Evolutionary conservation across 257 asterid species (phyloP).

Genomic region (Salvia splendens): DNA sequence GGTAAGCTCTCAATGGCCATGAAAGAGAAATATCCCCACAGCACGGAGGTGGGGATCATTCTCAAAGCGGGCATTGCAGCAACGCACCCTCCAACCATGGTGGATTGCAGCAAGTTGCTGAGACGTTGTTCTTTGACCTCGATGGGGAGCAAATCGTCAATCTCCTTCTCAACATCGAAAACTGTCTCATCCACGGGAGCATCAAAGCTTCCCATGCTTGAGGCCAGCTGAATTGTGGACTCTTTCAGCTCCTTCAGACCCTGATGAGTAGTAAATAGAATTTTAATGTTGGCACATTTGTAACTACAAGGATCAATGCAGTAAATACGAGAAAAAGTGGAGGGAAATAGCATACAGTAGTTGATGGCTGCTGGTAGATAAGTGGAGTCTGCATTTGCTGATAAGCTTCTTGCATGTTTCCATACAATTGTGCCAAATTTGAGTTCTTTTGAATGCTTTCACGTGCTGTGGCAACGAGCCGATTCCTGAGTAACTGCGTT

Average conservation of each 20-base stretch:
- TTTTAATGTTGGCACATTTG: background rate
- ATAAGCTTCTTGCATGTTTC: constrained; percentile 91
- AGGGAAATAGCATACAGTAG: constrained; percentile 44
- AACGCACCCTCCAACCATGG: constrained; percentile 80
- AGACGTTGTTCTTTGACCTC: constrained; percentile 91
- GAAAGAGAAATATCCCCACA: constrained; percentile 92
- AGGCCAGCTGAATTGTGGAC: constrained; percentile 70
- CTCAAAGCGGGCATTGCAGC: constrained; percentile 85
- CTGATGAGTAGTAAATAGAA: constrained; percentile 34
- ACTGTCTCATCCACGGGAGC: constrained; percentile 80
- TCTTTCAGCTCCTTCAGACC: constrained; percentile 87
- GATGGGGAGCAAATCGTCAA: constrained; percentile 76
- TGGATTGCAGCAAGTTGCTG: constrained; percentile 77
- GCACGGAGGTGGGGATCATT: constrained; percentile 90
- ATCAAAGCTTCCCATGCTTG: constrained; percentile 74
- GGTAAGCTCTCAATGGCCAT: constrained; percentile 95
- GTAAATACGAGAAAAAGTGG: background rate
- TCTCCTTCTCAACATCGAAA: constrained; percentile 78
- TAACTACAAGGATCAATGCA: background rate
- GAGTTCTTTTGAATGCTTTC: constrained; percentile 65
- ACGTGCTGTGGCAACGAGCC: constrained; percentile 67
- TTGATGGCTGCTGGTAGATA: constrained; percentile 65
- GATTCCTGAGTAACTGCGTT: constrained; percentile 71
- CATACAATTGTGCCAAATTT: constrained; percentile 76
- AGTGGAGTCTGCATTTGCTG: constrained; percentile 88